Evolutionary conservation across 2,329 filamentous ascomycete species (phyloP).

Genomic region (Pseudocercospora fuligena): DNA sequence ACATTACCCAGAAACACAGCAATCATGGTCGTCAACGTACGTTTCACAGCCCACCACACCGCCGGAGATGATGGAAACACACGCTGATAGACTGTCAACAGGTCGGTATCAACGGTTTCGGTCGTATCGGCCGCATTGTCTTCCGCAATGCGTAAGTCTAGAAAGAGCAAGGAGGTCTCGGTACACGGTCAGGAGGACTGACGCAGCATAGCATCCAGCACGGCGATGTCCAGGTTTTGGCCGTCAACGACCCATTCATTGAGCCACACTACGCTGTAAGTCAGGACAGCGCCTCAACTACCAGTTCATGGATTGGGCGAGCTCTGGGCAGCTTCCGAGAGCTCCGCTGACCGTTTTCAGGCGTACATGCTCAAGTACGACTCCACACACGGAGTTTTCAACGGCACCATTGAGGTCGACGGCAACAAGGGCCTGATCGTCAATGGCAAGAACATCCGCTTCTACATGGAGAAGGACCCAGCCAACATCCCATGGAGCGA

Average conservation of each 20-base stretch:
- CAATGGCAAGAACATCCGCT: constrained; percentile 93
- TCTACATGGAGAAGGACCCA: constrained; percentile 93
- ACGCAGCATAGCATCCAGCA: constrained; percentile 70
- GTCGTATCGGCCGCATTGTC: constrained; percentile 98
- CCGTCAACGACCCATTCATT: constrained; percentile 99
- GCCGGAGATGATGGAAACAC: constrained; percentile 19
- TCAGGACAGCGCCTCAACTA: constrained; percentile 38
- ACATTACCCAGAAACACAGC: constrained; percentile 21
- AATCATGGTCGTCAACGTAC: constrained; percentile 55
- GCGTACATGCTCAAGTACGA: constrained; percentile 99
- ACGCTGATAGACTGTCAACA: constrained; percentile 44
- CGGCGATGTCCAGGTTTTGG: constrained; percentile 86
- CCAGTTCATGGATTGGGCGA: not conserved
- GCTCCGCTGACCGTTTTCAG: constrained; percentile 52
- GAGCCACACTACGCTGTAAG: constrained; percentile 95
- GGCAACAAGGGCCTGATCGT: constrained; percentile 76
- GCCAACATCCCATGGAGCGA: constrained; percentile 86
- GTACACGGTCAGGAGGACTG: constrained; percentile 9
- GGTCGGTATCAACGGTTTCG: constrained; percentile 99
- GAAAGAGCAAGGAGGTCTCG: constrained; percentile 17
- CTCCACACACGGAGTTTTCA: constrained; percentile 95
- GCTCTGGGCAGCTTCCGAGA: constrained; percentile 6
- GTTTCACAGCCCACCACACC: constrained; percentile 17
- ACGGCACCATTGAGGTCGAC: constrained; percentile 80
- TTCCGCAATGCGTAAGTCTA: constrained; percentile 88